phyloP scores from a whole-genome alignment of 495 filamentous ascomycete species.

The Penicillium lagena region DNA sequence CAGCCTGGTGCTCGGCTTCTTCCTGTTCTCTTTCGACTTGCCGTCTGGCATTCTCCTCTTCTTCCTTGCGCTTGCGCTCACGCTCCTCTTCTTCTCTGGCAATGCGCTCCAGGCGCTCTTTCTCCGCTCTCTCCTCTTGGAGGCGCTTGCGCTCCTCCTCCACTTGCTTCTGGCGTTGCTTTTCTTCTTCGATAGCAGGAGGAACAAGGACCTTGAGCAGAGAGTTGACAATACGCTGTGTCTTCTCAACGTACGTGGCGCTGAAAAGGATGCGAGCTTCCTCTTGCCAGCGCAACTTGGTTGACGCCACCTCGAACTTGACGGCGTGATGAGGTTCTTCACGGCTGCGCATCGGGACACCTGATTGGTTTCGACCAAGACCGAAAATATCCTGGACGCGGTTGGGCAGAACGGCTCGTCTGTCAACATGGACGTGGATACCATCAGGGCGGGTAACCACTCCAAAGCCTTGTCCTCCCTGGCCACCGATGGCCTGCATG shows the following conservation, averaged over 20 bases:
- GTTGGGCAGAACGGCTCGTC: constrained; percentile 44
- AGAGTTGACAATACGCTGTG: constrained; percentile 62
- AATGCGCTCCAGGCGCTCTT: constrained; percentile 44
- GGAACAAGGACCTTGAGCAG: constrained; percentile 73
- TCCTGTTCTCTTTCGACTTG: constrained; percentile 39
- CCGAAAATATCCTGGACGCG: constrained; percentile 53
- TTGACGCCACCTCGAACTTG: constrained; percentile 63
- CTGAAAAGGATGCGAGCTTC: constrained; percentile 86
- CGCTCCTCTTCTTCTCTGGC: constrained; percentile 55
- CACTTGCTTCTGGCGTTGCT: constrained; percentile 45
- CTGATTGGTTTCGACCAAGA: constrained; percentile 35
- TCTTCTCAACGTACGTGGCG: constrained; percentile 58
- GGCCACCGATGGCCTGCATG: constrained; percentile 50
- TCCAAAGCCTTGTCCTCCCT: constrained; percentile 43
- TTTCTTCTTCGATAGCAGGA: constrained; percentile 73
- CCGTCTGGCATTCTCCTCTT: constrained; percentile 51
- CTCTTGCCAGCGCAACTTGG: constrained; percentile 76
- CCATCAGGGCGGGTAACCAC: constrained; percentile 53
- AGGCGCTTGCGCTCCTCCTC: constrained; percentile 43
- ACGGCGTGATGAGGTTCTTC: constrained; percentile 61
- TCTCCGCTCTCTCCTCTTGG: constrained; percentile 40
- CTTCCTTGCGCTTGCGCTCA: constrained; percentile 56
- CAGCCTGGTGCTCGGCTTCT: constrained; percentile 42
- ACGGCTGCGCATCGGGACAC: constrained; percentile 35
- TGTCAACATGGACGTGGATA: constrained; percentile 51